Conservation (phyloP, 768 basidiomycete genomes). For the Termitomyces sp. region DNA sequence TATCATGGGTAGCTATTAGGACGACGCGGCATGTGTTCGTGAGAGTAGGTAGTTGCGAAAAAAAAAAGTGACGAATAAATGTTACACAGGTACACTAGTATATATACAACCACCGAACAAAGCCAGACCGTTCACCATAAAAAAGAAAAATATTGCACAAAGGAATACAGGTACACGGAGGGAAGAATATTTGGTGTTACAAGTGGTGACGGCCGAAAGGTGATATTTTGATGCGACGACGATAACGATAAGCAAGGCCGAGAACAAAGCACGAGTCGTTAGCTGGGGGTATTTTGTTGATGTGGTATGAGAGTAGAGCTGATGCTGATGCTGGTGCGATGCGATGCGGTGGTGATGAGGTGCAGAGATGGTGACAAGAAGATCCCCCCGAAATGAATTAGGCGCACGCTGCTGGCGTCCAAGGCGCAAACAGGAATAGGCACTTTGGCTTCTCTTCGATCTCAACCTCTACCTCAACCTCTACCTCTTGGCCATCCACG, state of each 20-base stretch:
- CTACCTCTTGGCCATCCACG: constrained; percentile 41
- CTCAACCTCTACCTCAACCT: constrained; percentile 50
- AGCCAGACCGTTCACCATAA: constrained; percentile 6
- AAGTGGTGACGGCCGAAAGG: constrained; percentile 9
- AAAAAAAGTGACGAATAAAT: constrained; percentile 7
- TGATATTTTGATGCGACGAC: constrained; percentile 8
- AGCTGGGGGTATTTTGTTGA: constrained; percentile 12
- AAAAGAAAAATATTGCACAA: not conserved
- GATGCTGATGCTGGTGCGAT: constrained; percentile 6
- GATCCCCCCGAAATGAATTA: constrained; percentile 4
- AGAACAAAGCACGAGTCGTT: constrained; percentile 10
- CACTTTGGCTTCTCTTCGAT: constrained; percentile 55
- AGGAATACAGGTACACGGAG: constrained; percentile 12
- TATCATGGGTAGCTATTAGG: constrained; percentile 7
- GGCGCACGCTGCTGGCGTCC: constrained; percentile 7
- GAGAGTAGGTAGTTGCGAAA: constrained; percentile 4
- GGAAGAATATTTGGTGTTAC: constrained; percentile 3
- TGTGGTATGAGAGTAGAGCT: constrained; percentile 13
- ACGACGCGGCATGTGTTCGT: constrained; percentile 8
- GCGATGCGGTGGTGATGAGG: constrained; percentile 12
- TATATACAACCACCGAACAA: constrained; percentile 16
- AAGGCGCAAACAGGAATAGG: constrained; percentile 64
- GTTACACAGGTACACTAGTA: constrained; percentile 10
- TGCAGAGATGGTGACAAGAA: constrained; percentile 7
- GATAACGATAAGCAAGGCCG: constrained; percentile 14